A percentile compares a stretch with the other conserved stretches of the same genome.
These are phyloP conservation scores for Fusarium torulosum DNA, from an alignment of 2,329 filamentous ascomycete genomes.

Conservation along the genomic window DNA sequence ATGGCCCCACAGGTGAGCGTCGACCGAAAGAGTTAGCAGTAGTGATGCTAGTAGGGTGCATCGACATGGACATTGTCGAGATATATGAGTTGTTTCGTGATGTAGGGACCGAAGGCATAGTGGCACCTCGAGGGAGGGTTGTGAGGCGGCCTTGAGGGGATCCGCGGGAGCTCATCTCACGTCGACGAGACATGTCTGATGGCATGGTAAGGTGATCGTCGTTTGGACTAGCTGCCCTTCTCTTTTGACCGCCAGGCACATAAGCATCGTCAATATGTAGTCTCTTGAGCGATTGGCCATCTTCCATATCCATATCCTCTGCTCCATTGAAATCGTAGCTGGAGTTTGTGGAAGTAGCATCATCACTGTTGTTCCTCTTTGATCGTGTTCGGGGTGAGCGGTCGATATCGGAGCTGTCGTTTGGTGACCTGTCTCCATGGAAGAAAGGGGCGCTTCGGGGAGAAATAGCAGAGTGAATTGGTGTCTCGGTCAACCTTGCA, in stretches of 20 bases:
- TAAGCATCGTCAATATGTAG: slow-evolving; percentile 64
- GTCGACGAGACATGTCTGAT: slow-evolving; percentile 61
- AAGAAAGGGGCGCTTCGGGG: slow-evolving; percentile 60
- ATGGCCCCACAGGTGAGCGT: slow-evolving; percentile 60
- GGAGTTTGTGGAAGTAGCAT: slow-evolving; percentile 60
- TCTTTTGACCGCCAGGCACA: slow-evolving; percentile 62
- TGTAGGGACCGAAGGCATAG: slow-evolving; percentile 58
- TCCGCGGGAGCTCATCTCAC: slow-evolving; percentile 62
- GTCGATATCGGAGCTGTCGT: slow-evolving; percentile 61
- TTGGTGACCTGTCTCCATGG: slow-evolving; percentile 58
- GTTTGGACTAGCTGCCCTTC: slow-evolving; percentile 67
- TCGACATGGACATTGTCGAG: slow-evolving; percentile 59
- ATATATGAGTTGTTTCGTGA: slow-evolving; percentile 63
- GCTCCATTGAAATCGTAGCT: slow-evolving; percentile 56
- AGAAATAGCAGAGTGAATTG: slow-evolving; percentile 62
- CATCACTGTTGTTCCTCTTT: slow-evolving; percentile 66
- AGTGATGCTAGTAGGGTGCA: slow-evolving; percentile 55
- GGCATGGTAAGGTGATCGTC: slow-evolving; percentile 60
- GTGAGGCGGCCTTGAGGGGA: slow-evolving; percentile 66
- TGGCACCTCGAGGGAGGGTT: slow-evolving; percentile 59
- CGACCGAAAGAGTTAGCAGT: slow-evolving; percentile 61
- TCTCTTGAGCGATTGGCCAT: slow-evolving; percentile 63
- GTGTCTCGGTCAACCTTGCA: slow-evolving; percentile 59
- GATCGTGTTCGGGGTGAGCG: slow-evolving; percentile 61
- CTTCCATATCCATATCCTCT: slow-evolving; percentile 65